Base-by-base conservation (phyloP, 768 basidiomycete species). In the Hemileccinum impolitum region DNA sequence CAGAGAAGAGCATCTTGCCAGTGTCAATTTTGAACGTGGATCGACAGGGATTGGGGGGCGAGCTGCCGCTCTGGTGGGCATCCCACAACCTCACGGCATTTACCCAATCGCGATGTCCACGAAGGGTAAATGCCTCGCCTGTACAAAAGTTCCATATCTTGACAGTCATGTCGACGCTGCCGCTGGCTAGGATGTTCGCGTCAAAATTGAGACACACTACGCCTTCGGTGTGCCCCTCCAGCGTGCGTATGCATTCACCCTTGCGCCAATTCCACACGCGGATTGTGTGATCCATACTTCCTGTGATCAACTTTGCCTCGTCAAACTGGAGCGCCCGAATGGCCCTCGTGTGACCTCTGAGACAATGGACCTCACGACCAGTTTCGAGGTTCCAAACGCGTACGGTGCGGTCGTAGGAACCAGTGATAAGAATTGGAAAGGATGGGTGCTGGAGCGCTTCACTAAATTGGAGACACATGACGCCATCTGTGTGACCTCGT, bases 341-440 rank as follows among this genome's bases (percentile, higher is more conserved):
- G n/a, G 87, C 93, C 19, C 94, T 80, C 3, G 90, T 90, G 62
- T 99, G 96, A 13, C 96, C 96, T 35, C 78, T 81, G 41, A 99
- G 77, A 60, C 85, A 85, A 45, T 84, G 86, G 26, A 97, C 75
- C 63, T 90, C 85, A 43, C 78, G 73, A 17, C 94, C 95, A 0
- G 87, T 90, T 69, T 97, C 94, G 44, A 98, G 78, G 64, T 98
- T 96, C 96, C 96, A 99, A 6, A 99, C 85, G 17, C 94, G 83
- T 5, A 85, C 84, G 3, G 93, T 96, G 58, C 90, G 85, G 62
- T 99, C 96, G 69, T 96, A 98, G 2, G 94, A 96, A 23, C 96
- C 96, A 2, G 96, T 95, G 74, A 99, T 94, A 46, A 99, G 84
- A 53, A 99, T 83, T 6, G 95, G 94, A 61, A 94, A 96, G 8